Base-by-base conservation (phyloP, 495 filamentous ascomycete genomes). In the Penicillium waksmanii region DNA sequence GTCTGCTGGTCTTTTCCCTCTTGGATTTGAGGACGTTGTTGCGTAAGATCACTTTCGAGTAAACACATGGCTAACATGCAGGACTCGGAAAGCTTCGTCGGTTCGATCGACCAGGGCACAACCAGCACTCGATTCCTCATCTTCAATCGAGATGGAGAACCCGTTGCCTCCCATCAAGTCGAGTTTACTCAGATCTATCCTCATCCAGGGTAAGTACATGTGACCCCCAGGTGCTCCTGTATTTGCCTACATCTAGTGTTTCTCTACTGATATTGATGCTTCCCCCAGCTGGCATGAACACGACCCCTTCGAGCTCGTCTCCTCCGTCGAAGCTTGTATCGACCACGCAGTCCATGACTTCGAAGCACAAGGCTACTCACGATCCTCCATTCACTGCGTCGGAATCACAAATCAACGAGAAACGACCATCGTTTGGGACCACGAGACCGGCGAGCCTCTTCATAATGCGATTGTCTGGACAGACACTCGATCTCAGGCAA, bases 321-420 rank as follows among this genome's bases (percentile, higher is more conserved):
- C 73, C 25, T 92, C 92, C 3, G 94, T 96, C 6, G 84, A 93
- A 67, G 80, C 80, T 42, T 98, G 94, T 77, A 92, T 97, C 57
- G 87, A 92, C 49, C 80, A 83, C 66, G 93, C 92, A 8, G 85
- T 89, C 53, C 79, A 80, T 60, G 73, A 85, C 51, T 96, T 96
- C 74, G 74, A 85, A 53, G 74, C 79, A 43, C 73, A 82, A 48
- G 93, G 94, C 44, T 80, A 90, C 76, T 77, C 79, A 19, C 82
- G 86, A 42, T 75, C 77, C 42, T 80, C 85, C 64, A 92, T 98
- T 68, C 87, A 90, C 60, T 85, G 89, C 19, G 84, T 98, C 66
- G 94, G 94, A 53, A 93, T 98, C 70, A 96, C 94, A 50, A 97
- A 94, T 75, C 94, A 98, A 76, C 87, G 94, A 64, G 94, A 98